Evolutionary conservation across 176 grass and related monocot species (phyloP).

Genomic region (Avena insularis): DNA sequence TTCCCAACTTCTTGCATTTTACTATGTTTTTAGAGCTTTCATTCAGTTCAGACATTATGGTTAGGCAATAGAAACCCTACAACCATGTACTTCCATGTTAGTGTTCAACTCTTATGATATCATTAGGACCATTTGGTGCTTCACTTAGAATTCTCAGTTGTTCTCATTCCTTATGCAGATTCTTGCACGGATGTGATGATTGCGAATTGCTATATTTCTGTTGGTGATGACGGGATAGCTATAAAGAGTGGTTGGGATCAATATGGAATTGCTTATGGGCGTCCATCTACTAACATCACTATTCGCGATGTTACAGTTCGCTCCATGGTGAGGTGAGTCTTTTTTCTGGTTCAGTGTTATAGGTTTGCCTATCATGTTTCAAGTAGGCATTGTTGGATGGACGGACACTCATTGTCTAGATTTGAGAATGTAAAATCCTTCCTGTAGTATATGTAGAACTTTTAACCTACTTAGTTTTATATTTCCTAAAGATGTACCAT

Average conservation of each 20-base stretch:
- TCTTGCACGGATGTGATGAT: slow-evolving; percentile 85
- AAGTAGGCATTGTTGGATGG: slow-evolving; percentile 3
- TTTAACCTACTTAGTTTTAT: neutral
- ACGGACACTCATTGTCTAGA: neutral
- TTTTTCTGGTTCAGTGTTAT: slow-evolving; percentile 13
- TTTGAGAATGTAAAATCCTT: neutral
- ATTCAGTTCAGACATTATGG: slow-evolving; percentile 17
- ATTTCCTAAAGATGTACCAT: neutral
- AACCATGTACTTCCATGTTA: neutral
- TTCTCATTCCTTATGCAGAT: slow-evolving; percentile 56
- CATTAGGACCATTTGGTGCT: slow-evolving; percentile 17
- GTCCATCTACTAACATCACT: slow-evolving; percentile 79
- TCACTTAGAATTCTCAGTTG: slow-evolving; percentile 1
- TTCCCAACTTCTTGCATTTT: slow-evolving; percentile 8
- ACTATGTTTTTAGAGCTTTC: slow-evolving; percentile 16
- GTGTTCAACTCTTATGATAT: neutral
- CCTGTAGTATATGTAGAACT: neutral
- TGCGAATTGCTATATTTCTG: slow-evolving; percentile 88
- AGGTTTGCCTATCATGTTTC: neutral
- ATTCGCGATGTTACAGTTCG: slow-evolving; percentile 73
- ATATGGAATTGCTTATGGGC: slow-evolving; percentile 87
- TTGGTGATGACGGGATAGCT: slow-evolving; percentile 91
- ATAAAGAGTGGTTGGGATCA: slow-evolving; percentile 99
- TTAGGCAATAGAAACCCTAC: neutral
- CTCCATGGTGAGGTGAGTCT: slow-evolving; percentile 75